phyloP scores from a whole-genome alignment of 2,329 filamentous ascomycete species.

The Trichoderma endophyticum region DNA sequence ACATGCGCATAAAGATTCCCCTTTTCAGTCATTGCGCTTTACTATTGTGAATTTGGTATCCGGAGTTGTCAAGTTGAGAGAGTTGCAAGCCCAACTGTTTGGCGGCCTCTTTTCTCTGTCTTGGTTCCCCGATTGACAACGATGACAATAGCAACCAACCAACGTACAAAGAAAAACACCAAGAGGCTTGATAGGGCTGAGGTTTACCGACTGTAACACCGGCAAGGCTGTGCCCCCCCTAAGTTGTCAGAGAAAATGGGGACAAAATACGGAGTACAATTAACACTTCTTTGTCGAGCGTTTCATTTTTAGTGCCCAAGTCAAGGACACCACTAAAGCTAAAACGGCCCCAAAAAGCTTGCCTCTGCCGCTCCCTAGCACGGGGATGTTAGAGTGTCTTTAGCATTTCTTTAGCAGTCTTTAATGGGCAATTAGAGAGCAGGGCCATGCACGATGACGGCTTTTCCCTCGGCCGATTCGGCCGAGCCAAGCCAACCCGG shows the following conservation, averaged over 20 bases:
- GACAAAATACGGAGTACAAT: neutral
- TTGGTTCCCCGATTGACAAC: neutral
- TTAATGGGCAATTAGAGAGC: neutral
- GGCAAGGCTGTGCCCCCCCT: neutral
- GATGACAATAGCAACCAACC: neutral
- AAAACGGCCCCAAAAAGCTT: slow-evolving; percentile 2
- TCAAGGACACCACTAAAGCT: neutral
- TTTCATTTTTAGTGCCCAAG: slow-evolving; percentile 2
- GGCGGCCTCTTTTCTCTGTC: neutral
- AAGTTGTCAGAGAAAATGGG: neutral
- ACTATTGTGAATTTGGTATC: neutral
- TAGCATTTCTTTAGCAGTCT: neutral
- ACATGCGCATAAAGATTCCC: neutral
- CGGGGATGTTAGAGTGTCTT: neutral
- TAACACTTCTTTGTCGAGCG: neutral
- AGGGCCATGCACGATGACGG: slow-evolving; percentile 12
- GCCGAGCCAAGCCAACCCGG: slow-evolving; percentile 6
- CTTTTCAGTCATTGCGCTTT: neutral
- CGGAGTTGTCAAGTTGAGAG: neutral
- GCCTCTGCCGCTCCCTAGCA: neutral
- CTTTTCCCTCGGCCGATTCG: slow-evolving; percentile 4
- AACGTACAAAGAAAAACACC: neutral
- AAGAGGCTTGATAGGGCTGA: slow-evolving; percentile 1
- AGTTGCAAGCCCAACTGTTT: neutral
- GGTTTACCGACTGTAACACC: neutral